phyloP scores from a whole-genome alignment of 352 stramenopile species.

The Blastocystis sp. region DNA sequence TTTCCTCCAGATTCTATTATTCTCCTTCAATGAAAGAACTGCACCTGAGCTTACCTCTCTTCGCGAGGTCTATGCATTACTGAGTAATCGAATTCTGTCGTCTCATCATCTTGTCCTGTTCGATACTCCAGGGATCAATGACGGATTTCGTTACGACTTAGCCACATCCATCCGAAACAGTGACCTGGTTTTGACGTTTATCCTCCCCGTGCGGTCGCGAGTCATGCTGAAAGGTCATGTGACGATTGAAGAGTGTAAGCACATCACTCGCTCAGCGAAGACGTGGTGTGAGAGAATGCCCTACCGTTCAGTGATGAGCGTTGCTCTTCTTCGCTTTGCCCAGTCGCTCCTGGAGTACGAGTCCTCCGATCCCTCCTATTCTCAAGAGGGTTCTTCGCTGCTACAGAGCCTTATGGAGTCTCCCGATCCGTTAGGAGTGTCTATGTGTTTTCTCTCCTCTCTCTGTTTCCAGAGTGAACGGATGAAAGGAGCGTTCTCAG shows the following conservation, averaged over 20 bases:
- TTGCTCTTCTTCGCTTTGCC: background rate
- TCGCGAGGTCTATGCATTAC: background rate
- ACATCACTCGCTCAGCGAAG: background rate
- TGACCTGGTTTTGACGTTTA: background rate
- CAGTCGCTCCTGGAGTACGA: background rate
- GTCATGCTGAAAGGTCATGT: background rate
- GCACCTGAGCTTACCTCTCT: background rate
- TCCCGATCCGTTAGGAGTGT: background rate
- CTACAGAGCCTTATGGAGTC: background rate
- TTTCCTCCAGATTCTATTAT: background rate
- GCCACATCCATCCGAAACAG: slow-evolving; percentile 8
- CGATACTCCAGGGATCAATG: background rate
- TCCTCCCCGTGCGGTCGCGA: background rate
- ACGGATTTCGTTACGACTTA: slow-evolving; percentile 20
- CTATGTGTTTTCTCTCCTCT: background rate
- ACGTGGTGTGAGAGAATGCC: background rate
- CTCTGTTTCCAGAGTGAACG: too few species aligned
- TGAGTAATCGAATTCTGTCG: background rate
- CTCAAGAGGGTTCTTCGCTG: background rate
- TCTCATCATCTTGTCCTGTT: background rate
- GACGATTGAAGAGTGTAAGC: background rate
- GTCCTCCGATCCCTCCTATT: background rate
- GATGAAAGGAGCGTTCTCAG: too few species aligned
- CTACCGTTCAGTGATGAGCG: background rate
- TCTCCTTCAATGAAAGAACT: background rate